Base-by-base conservation (phyloP, 495 filamentous ascomycete species). In the Astrothelium subdiscretum region DNA sequence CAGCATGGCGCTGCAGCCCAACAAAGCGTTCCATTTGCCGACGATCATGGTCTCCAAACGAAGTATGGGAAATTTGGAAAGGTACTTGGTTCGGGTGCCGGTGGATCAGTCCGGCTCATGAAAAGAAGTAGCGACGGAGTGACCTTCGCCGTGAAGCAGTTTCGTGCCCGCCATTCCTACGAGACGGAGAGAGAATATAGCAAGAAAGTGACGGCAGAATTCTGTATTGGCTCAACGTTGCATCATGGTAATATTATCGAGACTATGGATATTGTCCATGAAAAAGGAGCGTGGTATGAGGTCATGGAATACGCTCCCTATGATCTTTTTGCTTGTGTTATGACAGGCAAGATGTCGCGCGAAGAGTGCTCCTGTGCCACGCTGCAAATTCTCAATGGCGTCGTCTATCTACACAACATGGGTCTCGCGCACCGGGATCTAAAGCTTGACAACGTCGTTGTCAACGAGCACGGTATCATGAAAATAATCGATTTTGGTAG, bases 401-500 rank as follows among this genome's bases (percentile, higher is more conserved):
- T 97, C n/a, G 88, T 88, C n/a, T 99, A 97, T 69, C 78, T 99
- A 62, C 94, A 99, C 72, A 88, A 87, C 69, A 96, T 96, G 87
- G 94, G 94, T 6, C 77, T 99, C 40, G 91, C 95, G 13, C 94
- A 99, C 77, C 85, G 94, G 31, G 94, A 99, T 81, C 72, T 99
- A 66, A 99, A 99, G 73, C 74, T 99, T 68, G 94, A 99, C 75
- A 99, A 99, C 67, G 94, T 99, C 18, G 94, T 99, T 54, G 91
- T 99, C 57, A 97, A 92, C 67, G 88, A 96, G 68, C 83, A 86
- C 66, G 94, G 94, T n/a, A 97, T 99, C 65, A 95, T 99, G 88
- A 99, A 99, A 76, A 87, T 99, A 58, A 99, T 99, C 65, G 94
- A 99, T 73, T 99, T 99, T 76, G 94, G 94, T 60, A 97, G 94